These are phyloP conservation scores for Fusarium sp. DNA, from an alignment of 2,329 filamentous ascomycete species.

Conservation along the genomic window DNA sequence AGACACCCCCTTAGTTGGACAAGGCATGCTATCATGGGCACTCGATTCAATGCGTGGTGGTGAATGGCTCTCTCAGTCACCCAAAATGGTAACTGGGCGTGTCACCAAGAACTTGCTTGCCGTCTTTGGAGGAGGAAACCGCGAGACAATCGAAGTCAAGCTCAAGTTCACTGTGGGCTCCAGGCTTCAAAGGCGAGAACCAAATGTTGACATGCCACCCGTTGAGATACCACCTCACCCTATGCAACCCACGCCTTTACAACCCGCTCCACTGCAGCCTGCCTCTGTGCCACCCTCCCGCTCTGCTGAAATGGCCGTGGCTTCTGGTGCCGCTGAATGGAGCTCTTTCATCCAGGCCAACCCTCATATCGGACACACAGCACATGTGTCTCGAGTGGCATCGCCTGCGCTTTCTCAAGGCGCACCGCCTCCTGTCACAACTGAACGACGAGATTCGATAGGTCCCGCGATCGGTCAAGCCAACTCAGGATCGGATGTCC, in stretches of 20 bases:
- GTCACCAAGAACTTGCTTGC: conserved; percentile 88
- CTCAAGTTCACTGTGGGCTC: conserved; percentile 84
- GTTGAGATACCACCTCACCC: conserved; percentile 1
- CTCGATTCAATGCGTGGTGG: conserved; percentile 60
- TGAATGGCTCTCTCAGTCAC: conserved; percentile 62
- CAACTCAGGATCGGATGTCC: conserved; percentile 45
- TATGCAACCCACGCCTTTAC: neutral
- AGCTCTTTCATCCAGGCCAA: conserved; percentile 79
- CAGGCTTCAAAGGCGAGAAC: conserved; percentile 57
- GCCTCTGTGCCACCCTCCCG: conserved; percentile 14
- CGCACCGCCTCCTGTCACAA: conserved; percentile 34
- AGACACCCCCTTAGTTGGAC: conserved; percentile 90
- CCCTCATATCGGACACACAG: conserved; percentile 59
- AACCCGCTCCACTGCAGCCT: neutral
- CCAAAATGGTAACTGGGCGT: conserved; percentile 85
- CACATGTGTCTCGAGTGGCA: conserved; percentile 48
- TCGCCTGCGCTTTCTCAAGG: conserved; percentile 52
- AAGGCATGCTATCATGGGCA: conserved; percentile 92
- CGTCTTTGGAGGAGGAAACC: conserved; percentile 83
- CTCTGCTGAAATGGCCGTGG: conserved; percentile 52
- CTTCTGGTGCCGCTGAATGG: conserved; percentile 79
- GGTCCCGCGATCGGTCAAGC: conserved; percentile 32
- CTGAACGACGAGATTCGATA: conserved; percentile 44
- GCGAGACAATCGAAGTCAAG: conserved; percentile 93
- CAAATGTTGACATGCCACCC: conserved; percentile 40